Base-by-base conservation (phyloP, 495 filamentous ascomycete genomes). In the Neohortaea acidophila region DNA sequence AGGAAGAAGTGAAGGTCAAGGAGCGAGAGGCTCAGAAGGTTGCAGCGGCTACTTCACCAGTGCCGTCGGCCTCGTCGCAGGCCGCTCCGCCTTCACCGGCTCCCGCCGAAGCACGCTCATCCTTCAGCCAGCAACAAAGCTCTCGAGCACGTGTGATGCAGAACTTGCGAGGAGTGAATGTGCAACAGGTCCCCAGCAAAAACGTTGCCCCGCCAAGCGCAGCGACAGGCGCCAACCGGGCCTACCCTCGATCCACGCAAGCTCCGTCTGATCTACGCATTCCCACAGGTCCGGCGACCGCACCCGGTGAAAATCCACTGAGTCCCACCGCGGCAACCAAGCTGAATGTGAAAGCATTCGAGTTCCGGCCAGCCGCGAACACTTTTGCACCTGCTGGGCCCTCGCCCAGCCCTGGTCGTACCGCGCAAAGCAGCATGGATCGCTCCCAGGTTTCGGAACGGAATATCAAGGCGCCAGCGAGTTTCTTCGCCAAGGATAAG, bases 361-460 rank as follows among this genome's bases (percentile, higher is more conserved):
- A 91, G 51, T 94, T 94, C 60, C 73, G 77, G 46, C 73, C 82
- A 7, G 75, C 78, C 26, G 84, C 84, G 2, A 74, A 65, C 30
- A 63, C 77, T 0, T 92, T 94, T 58, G 82, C 70, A 43, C 84
- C 83, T 69, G 65, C 48, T 5, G 47, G 69, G 65, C 25, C 57
- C 65, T 44, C 68, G 65, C 33, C 77, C 72, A 47, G 60, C 58
- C 41, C 65, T 63, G n/a, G n/a, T n/a, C n/a, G n/a, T n/a, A n/a
- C n/a, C n/a, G n/a, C n/a, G n/a, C 42, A 64, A 70, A 13, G 80
- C 78, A 13, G 84, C 74, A 53, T 75, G 79, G 9, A 68, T 68
- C 34, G 64, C 72, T 2, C 69, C 67, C 45, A 52, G 17, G n/a
- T n/a, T n/a, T n/a, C n/a, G n/a, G n/a, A n/a, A n/a, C n/a, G n/a